Percentiles rank a stretch among this genome's conserved stretches.
phyloP scores from a whole-genome alignment of 2,329 filamentous ascomycete genomes.

The Clonostachys sp. region DNA sequence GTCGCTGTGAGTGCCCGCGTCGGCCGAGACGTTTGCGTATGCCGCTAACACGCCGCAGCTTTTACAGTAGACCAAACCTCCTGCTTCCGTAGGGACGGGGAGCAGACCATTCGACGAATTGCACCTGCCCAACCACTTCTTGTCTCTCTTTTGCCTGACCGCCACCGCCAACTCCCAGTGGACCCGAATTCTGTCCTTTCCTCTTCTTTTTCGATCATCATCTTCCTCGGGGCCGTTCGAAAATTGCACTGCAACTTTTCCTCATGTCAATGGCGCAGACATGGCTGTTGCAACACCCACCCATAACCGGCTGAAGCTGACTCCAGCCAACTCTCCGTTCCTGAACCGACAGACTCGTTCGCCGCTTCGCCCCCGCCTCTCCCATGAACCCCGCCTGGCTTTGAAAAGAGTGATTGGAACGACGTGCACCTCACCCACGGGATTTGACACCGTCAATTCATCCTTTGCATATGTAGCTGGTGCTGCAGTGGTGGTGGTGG shows the following conservation, averaged over 20 bases:
- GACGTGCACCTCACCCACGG: slow-evolving; percentile 77
- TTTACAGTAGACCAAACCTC: no score
- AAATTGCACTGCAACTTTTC: not conserved
- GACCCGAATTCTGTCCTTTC: no score
- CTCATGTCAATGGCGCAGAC: slow-evolving; percentile 43
- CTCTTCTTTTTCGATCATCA: no score
- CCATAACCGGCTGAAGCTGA: slow-evolving; percentile 60
- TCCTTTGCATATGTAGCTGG: slow-evolving; percentile 90
- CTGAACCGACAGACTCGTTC: slow-evolving; percentile 59
- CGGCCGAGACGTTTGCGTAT: no score
- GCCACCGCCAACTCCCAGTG: no score
- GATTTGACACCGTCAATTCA: slow-evolving; percentile 75
- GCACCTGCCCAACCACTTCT: no score
- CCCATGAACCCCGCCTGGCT: slow-evolving; percentile 60
- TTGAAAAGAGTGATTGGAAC: slow-evolving; percentile 86
- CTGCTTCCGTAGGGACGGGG: no score
- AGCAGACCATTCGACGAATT: no score
- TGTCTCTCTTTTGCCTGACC: no score
- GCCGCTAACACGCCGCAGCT: no score
- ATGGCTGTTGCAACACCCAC: slow-evolving; percentile 53
- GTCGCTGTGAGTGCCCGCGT: no score
- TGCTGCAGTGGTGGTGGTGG: slow-evolving; percentile 86
- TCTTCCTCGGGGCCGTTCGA: no score
- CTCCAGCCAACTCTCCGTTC: slow-evolving; percentile 74
- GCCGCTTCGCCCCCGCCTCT: slow-evolving; percentile 45